A percentile compares a stretch with the other conserved stretches of the same genome.
Conservation (phyloP, 768 basidiomycete genomes). For the Suillus subluteus region DNA sequence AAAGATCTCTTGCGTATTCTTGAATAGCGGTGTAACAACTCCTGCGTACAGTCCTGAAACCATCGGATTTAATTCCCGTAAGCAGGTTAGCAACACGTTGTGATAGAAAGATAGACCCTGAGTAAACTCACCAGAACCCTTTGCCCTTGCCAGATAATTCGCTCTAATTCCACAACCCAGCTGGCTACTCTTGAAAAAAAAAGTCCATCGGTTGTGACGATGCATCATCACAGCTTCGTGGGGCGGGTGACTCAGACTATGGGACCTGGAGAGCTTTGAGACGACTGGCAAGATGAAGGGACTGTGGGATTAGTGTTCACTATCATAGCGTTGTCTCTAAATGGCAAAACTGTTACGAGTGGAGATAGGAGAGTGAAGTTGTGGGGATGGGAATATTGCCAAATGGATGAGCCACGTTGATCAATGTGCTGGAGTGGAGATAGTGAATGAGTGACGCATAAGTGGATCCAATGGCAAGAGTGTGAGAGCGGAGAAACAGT, state of each 20-base stretch:
- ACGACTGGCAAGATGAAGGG: not conserved
- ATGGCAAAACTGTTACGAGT: not conserved
- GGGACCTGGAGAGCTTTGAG: not conserved
- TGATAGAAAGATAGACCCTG: not conserved
- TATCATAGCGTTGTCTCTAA: not conserved
- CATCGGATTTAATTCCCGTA: not conserved
- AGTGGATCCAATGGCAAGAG: too few relatives aligned
- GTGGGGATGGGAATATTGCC: not conserved
- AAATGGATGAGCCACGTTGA: not conserved
- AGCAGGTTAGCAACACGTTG: not conserved
- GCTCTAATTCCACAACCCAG: too few relatives aligned
- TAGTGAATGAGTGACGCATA: too few relatives aligned
- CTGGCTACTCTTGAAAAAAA: not conserved
- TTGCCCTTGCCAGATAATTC: not conserved
- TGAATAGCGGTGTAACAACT: too few relatives aligned
- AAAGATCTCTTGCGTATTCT: too few relatives aligned
- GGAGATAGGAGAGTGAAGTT: not conserved
- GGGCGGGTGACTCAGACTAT: too few relatives aligned
- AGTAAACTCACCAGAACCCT: not conserved
- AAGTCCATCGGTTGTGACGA: not conserved
- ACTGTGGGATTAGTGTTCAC: not conserved
- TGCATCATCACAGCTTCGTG: not conserved
- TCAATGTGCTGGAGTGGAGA: too few relatives aligned
- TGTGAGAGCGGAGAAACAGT: too few relatives aligned
- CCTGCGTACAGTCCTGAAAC: not conserved